A percentile compares a stretch with the other conserved stretches of the same genome.
These are phyloP conservation scores for Teunomyces lycoperdinae DNA, from an alignment of 805 yeast species.

Conservation along the genomic window DNA sequence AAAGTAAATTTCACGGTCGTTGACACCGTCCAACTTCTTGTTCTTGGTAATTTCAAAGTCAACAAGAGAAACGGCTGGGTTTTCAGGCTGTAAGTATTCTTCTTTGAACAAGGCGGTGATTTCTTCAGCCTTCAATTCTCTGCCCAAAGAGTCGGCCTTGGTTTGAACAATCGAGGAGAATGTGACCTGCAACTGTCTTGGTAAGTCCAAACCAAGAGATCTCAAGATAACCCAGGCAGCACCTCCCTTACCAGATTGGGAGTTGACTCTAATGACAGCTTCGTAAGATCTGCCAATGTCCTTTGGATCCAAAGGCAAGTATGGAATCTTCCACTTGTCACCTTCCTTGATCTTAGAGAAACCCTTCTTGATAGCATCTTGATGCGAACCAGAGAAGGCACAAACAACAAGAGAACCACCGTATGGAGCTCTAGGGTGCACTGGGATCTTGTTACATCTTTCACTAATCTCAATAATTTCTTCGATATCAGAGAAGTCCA, in stretches of 20 bases:
- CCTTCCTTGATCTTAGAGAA: slow-evolving; percentile 50
- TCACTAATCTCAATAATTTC: slow-evolving; percentile 67
- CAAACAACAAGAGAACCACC: slow-evolving; percentile 77
- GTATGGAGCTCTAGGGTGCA: slow-evolving; percentile 74
- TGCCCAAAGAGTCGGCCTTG: slow-evolving; percentile 62
- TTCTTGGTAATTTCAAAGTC: slow-evolving; percentile 24
- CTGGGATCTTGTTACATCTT: slow-evolving; percentile 74
- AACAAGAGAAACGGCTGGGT: slow-evolving; percentile 13
- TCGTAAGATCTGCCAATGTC: slow-evolving; percentile 80
- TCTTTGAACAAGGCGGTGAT: slow-evolving; percentile 55
- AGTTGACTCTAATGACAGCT: slow-evolving; percentile 79
- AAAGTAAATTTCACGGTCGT: slow-evolving; percentile 21
- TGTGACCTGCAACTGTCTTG: slow-evolving; percentile 66
- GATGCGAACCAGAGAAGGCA: slow-evolving; percentile 75
- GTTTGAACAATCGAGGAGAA: slow-evolving; percentile 65
- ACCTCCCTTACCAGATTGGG: slow-evolving; percentile 88
- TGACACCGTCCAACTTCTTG: slow-evolving; percentile 10
- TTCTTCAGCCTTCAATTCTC: slow-evolving; percentile 68
- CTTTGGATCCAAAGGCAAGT: slow-evolving; percentile 76
- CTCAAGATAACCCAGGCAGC: slow-evolving; percentile 79
- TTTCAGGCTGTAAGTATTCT: slow-evolving; percentile 42
- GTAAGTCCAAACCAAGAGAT: slow-evolving; percentile 69
- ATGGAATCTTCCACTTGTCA: slow-evolving; percentile 64
- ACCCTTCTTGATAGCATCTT: slow-evolving; percentile 70
- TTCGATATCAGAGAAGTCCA: slow-evolving; percentile 69